A percentile compares a stretch with the other conserved stretches of the same genome.
These are phyloP conservation scores for Nicotiana sylvestris DNA, from an alignment of 257 asterid genomes.

Conservation along the genomic window DNA sequence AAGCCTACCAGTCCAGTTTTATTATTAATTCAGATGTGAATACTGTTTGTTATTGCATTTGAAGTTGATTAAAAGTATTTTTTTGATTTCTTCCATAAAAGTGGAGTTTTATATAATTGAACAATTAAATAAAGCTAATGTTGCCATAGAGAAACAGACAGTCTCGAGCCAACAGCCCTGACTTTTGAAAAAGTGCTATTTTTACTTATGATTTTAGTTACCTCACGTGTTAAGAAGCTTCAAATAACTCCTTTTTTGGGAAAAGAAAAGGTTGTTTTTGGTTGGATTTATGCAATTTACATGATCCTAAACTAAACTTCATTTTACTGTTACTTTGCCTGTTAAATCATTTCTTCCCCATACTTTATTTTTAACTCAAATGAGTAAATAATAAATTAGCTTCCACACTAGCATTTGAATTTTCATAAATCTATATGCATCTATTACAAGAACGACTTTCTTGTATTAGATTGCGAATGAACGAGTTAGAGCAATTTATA, in stretches of 20 bases:
- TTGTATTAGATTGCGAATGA: neutral
- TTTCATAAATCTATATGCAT: neutral
- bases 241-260: neutral
- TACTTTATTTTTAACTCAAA: neutral
- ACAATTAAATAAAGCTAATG: neutral
- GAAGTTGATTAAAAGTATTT: neutral
- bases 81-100: neutral
- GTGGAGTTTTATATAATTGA: neutral
- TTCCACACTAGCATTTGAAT: neutral
- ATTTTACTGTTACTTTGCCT: neutral
- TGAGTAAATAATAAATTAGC: neutral
- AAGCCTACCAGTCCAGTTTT: neutral
- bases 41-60: neutral
- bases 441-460: too few species aligned
- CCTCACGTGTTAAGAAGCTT: slow-evolving; percentile 5
- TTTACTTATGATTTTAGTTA: slow-evolving; percentile 4
- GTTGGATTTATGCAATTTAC: neutral
- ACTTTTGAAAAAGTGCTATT: neutral
- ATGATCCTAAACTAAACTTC: neutral
- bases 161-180: slow-evolving; percentile 28
- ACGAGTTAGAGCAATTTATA: neutral
- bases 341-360: neutral
- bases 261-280: neutral
- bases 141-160: neutral
- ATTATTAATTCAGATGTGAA: neutral